These are phyloP conservation scores for Pleurotus tuoliensis DNA, from an alignment of 768 basidiomycete species.

Conservation along the genomic window DNA sequence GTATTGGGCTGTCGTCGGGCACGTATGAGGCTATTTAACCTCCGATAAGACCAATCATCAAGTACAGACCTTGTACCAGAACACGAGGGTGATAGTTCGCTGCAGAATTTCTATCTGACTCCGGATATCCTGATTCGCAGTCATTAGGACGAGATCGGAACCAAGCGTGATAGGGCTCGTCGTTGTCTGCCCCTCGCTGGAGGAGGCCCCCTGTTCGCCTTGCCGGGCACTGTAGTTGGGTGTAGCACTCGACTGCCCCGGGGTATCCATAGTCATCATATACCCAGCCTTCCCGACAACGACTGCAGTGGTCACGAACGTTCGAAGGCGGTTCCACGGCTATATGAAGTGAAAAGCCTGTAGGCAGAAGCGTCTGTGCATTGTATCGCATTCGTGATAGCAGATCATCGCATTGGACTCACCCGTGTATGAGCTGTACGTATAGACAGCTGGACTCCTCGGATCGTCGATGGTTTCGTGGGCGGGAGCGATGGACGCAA, in stretches of 20 bases:
- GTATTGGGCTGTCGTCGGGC: constrained; percentile 35
- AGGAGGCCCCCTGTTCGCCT: background rate
- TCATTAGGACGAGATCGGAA: constrained; percentile 4
- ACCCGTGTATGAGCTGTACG: constrained; percentile 5
- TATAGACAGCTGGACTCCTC: constrained; percentile 10
- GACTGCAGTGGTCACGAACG: background rate
- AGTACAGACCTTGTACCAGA: constrained; percentile 10
- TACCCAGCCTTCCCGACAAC: background rate
- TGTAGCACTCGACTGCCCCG: background rate
- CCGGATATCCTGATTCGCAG: constrained; percentile 9
- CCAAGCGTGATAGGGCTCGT: constrained; percentile 1
- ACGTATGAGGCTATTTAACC: background rate
- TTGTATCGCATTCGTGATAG: background rate
- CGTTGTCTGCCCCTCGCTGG: background rate
- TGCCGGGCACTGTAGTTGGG: background rate
- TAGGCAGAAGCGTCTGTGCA: background rate
- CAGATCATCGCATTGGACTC: background rate
- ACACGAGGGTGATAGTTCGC: constrained; percentile 16
- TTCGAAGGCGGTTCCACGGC: background rate
- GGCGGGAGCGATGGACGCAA: constrained; percentile 9
- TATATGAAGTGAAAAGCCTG: background rate
- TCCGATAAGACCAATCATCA: background rate
- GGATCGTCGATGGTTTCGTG: constrained; percentile 9
- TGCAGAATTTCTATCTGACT: constrained; percentile 12
- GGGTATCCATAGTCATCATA: background rate